These are phyloP conservation scores for Aspergillus sp. DNA, from an alignment of 2,329 filamentous ascomycete species.

Conservation along the genomic window DNA sequence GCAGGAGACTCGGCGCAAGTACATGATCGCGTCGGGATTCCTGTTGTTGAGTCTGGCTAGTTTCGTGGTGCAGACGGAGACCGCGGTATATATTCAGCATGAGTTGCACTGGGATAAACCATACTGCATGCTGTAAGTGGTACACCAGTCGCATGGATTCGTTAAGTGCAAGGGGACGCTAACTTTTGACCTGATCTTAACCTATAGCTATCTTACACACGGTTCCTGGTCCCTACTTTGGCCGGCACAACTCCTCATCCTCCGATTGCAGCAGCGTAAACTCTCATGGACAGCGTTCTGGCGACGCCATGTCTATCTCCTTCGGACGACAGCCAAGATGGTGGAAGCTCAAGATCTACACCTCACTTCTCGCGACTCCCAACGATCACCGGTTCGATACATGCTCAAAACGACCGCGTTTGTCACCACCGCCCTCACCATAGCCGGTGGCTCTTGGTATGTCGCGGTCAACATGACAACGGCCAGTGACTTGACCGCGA, in stretches of 20 bases:
- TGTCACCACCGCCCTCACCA: conserved; percentile 80
- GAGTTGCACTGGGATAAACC: conserved; percentile 93
- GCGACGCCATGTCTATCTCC: conserved; percentile 67
- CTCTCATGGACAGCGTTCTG: conserved; percentile 84
- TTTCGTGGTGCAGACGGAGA: conserved; percentile 94
- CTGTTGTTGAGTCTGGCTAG: conserved; percentile 78
- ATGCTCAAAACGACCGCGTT: conserved; percentile 77
- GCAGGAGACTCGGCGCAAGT: conserved; percentile 73
- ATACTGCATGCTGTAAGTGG: conserved; percentile 91
- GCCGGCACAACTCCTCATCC: conserved; percentile 77
- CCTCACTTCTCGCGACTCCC: conserved; percentile 48
- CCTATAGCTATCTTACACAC: conserved; percentile 76
- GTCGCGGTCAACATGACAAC: conserved; percentile 91
- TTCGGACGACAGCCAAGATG: conserved; percentile 76
- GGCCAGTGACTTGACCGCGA: conserved; percentile 89
- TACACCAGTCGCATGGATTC: not conserved
- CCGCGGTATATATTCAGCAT: conserved; percentile 91
- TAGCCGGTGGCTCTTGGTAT: conserved; percentile 94
- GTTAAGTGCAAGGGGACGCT: not conserved
- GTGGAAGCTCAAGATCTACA: conserved; percentile 77
- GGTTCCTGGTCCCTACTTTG: conserved; percentile 90
- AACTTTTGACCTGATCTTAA: not conserved
- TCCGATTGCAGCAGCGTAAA: conserved; percentile 76
- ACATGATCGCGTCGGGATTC: conserved; percentile 84
- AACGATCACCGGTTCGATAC: conserved; percentile 64